Evolutionary conservation across 768 basidiomycete genomes (phyloP), one percentile per base, ranked within the genome.

Genomic region (Mycena metata): DNA sequence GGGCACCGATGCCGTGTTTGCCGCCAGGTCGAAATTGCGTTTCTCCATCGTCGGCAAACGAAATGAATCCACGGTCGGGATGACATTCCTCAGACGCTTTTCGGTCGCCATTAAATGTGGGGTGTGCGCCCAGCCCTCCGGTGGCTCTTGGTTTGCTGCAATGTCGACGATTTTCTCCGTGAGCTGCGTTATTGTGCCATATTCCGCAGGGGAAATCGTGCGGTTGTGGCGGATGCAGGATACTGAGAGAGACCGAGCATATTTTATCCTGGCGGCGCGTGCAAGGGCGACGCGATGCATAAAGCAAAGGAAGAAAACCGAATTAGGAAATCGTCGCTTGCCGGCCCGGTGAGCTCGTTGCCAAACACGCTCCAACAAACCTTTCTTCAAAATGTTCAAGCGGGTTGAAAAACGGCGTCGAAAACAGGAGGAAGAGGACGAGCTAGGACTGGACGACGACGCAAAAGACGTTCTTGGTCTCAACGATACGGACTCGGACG

Each of bases 401-500:
- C 88, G 93, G 66, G 83, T 93, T 9, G 89, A 89, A 71, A 93
- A 89, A 76, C 85, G 89, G 51, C 85, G 84, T 26, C 83, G 83
- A 73, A 89, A 85, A 72, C 85, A 83, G 66, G 83, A 90, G 73
- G 83, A 89, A 70, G 91, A 91, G 68, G 89, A 90, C 76, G 85
- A 88, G 57, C 83, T 91, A 41, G 90, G 88, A 0, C 71, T 91
- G 7, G 88, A 91, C 64, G 86, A 85, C 39, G 90, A 89, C n/a
- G 81, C 83, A 81, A 91, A 85, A 74, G 88, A 87, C 54, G 75
- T 88, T 41, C 79, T 93, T 15, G 92, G 91, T 26, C 75, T 94
- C 69, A 83, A 92, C 46, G 90, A 93, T 71, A 91, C 91, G 0
- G 91, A 94, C 77, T 91, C 91, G 35, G 90, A 91, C 52, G 92